Conservation (phyloP, 2,329 filamentous ascomycete species). For the Penicillium sp. region DNA sequence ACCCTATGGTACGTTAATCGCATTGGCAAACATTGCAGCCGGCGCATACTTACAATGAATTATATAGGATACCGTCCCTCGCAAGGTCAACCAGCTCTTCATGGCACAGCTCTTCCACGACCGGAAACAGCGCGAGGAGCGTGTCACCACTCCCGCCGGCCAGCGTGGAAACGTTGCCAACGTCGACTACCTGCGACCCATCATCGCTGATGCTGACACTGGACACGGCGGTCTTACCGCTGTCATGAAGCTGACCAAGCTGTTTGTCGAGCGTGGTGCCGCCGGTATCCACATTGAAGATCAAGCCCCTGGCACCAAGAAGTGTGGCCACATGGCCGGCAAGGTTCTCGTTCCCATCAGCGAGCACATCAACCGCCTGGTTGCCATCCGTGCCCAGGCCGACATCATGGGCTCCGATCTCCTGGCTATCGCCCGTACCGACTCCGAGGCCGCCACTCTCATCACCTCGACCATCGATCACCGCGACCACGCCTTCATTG, state of each 20-base stretch:
- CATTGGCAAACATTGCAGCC: background rate
- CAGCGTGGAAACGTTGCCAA: slow-evolving; percentile 73
- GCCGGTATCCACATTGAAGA: slow-evolving; percentile 99
- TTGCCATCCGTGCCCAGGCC: slow-evolving; percentile 94
- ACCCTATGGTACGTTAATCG: slow-evolving; percentile 69
- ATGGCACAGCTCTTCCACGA: slow-evolving; percentile 99
- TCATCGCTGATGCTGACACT: slow-evolving; percentile 95
- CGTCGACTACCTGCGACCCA: slow-evolving; percentile 90
- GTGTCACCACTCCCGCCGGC: slow-evolving; percentile 70
- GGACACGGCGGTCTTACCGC: slow-evolving; percentile 97
- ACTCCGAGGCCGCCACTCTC: slow-evolving; percentile 95
- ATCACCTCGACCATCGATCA: slow-evolving; percentile 96
- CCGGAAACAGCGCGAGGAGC: slow-evolving; percentile 96
- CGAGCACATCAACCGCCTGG: slow-evolving; percentile 96
- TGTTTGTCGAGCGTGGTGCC: slow-evolving; percentile 94
- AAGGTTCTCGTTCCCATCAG: slow-evolving; percentile 95
- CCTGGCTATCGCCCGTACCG: slow-evolving; percentile 86
- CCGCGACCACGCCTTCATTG: slow-evolving; percentile 90
- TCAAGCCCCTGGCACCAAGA: slow-evolving; percentile 97
- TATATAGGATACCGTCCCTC: slow-evolving; percentile 84
- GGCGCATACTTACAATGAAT: slow-evolving; percentile 14
- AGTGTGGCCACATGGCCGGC: slow-evolving; percentile 99
- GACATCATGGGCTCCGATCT: slow-evolving; percentile 97
- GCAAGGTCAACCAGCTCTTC: slow-evolving; percentile 97
- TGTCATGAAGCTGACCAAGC: slow-evolving; percentile 98